Base-by-base conservation (phyloP, 371 early-diverging fungal species). In the Furculomyces boomerangus region DNA sequence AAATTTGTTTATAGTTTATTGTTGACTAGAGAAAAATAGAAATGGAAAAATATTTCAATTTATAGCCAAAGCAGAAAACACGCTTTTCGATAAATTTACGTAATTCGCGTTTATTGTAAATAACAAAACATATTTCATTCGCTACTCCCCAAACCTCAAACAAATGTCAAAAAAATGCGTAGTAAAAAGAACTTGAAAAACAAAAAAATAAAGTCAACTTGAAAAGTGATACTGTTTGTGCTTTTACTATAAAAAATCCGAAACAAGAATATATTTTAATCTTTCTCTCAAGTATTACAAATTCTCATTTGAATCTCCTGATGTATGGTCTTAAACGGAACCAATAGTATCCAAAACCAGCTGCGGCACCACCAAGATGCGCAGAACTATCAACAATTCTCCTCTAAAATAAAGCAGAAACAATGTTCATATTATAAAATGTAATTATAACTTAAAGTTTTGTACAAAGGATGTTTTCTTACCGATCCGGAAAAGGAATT, bases 351-450 rank as follows among this genome's bases (percentile, higher is more conserved):
- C 58, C 62, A 8, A 70, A 20, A 1, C 74, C 78, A n/a, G 64
- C 64, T 2, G 58, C 57, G 14, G 75, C 74, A 2, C 78, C 78
- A 48, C 78, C 78, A 18, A 78, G 39, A 60, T 78, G 78, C 8
- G 71, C 76, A 3, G 76, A 75, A 30, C 65, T 70, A 56, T 78
- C 77, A 29, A 71, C 58, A 20, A 41, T 26, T 22, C 66, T 64
- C 16, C 31, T 28, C 26, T 55, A 26, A 29, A 49, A 30, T 20
- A 26, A 14, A 26, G 3, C 22, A n/a, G 22, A 13, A 43, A 16
- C 5, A 43, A n/a, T n/a, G n/a, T n/a, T 5, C 22, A 43, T 13
- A 13, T 20, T 20, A 43, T 16, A 5, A 43, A 22, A 20, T 3
- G 43, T 13, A 20, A 16, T 13, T 13, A n/a, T 43, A n/a, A 43